phyloP scores from a whole-genome alignment of 345 rosid species.

The Linum usitatissimum region DNA sequence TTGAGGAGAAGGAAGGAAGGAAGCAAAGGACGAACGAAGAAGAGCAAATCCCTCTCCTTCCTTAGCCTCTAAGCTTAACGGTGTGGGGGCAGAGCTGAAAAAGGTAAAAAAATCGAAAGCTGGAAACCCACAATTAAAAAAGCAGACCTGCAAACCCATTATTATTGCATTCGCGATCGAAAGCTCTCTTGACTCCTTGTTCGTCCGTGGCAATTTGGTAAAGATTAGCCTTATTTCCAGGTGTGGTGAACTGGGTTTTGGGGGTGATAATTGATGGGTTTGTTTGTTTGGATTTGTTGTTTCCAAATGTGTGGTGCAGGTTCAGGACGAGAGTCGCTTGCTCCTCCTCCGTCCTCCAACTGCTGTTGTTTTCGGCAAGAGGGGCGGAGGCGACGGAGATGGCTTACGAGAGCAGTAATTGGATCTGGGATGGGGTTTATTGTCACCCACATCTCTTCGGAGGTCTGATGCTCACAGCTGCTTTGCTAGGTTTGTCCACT shows the following conservation, averaged over 20 bases:
- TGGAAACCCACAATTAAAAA: too few relatives aligned
- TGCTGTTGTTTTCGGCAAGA: neutral
- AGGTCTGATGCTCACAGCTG: constrained; percentile 51
- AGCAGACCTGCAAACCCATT: too few relatives aligned
- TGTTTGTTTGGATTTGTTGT: neutral
- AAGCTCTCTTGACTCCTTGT: too few relatives aligned
- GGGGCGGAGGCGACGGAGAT: constrained; percentile 13
- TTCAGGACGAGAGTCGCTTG: neutral
- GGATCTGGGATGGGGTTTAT: constrained; percentile 58
- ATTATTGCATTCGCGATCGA: too few relatives aligned
- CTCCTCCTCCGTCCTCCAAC: neutral
- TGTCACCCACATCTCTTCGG: constrained; percentile 52
- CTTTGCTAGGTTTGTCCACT: constrained; percentile 52
- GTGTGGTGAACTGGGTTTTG: neutral
- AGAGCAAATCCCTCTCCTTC: too few relatives aligned
- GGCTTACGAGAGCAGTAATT: constrained; percentile 40
- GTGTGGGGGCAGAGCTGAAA: too few relatives aligned
- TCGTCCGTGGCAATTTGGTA: too few relatives aligned
- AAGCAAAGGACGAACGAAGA: too few relatives aligned
- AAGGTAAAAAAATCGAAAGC: too few relatives aligned
- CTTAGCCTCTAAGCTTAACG: too few relatives aligned
- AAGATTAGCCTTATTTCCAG: too few relatives aligned
- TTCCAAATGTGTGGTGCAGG: neutral
- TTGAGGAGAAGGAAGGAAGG: too few relatives aligned
- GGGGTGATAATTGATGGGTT: neutral